Percentiles rank a stretch among this genome's conserved stretches.
These are phyloP conservation scores for Tetragonia tetragonoides DNA, from an alignment of 148 eudicot species.

Conservation along the genomic window DNA sequence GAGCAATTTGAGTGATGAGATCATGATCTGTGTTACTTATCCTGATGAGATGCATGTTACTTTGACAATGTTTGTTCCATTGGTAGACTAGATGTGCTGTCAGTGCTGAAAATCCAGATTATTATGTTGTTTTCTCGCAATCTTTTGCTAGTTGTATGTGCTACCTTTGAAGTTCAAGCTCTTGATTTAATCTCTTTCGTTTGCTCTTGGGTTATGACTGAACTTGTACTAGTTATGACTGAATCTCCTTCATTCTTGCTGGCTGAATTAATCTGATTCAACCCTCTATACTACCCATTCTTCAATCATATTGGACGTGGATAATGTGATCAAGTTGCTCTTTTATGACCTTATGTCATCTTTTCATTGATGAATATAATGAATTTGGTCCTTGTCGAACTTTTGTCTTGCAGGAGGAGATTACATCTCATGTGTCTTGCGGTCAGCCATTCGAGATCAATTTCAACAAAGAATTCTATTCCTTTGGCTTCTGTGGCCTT, in stretches of 20 bases:
- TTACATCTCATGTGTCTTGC: background rate
- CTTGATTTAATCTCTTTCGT: background rate
- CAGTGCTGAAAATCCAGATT: background rate
- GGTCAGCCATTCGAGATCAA: background rate
- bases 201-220: background rate
- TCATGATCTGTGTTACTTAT: background rate
- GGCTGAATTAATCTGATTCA: background rate
- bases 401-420: conserved; percentile 17
- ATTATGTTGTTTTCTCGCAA: background rate
- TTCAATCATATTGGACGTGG: background rate
- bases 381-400: background rate
- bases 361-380: background rate
- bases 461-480: too few species aligned
- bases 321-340: background rate
- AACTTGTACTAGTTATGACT: too few species aligned
- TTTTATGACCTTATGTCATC: background rate
- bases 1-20: background rate
- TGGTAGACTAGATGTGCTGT: background rate
- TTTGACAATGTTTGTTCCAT: background rate
- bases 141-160: background rate
- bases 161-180: background rate
- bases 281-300: background rate
- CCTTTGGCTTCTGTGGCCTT: background rate
- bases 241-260: background rate
- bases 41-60: background rate